Evolutionary conservation across 1,284 basidiomycete genomes (phyloP).

Genomic region (Cryptococcus depauperatus): DNA sequence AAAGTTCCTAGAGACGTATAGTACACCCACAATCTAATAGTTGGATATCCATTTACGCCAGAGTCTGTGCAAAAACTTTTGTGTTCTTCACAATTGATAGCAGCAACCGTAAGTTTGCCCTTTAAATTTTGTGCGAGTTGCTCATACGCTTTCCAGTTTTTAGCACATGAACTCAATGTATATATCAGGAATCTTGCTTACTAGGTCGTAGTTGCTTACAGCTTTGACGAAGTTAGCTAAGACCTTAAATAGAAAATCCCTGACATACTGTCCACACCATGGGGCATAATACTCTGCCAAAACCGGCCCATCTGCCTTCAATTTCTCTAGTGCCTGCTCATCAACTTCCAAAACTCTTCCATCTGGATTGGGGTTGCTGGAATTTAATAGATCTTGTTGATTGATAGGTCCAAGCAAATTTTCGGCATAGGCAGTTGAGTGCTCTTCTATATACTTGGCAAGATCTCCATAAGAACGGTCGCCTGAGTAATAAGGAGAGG

Average conservation of each 20-base stretch:
- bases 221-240: slow-evolving; percentile 17
- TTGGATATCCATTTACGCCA: slow-evolving; percentile 69
- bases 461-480: slow-evolving; percentile 52
- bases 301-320: slow-evolving; percentile 55
- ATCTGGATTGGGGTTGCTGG: slow-evolving; percentile 49
- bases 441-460: slow-evolving; percentile 50
- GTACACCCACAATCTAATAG: slow-evolving; percentile 57
- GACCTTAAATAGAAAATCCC: slow-evolving; percentile 2
- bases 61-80: slow-evolving; percentile 57
- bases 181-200: slow-evolving; percentile 19
- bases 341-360: slow-evolving; percentile 59
- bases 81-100: slow-evolving; percentile 78
- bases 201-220: slow-evolving; percentile 80
- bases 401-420: slow-evolving; percentile 8
- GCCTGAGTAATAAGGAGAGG: slow-evolving; percentile 54
- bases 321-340: slow-evolving; percentile 50
- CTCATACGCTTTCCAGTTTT: slow-evolving; percentile 51
- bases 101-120: slow-evolving; percentile 62
- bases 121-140: slow-evolving; percentile 63
- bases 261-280: slow-evolving; percentile 70
- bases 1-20: neutral
- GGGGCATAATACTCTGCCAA: slow-evolving; percentile 89
- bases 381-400: slow-evolving; percentile 11
- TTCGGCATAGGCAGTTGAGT: slow-evolving; percentile 40
- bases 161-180: neutral